A percentile compares a stretch with the other conserved stretches of the same genome.
These are phyloP conservation scores for Blastobotrys raffinosifermentans DNA, from an alignment of 1,139 yeast genomes.

Conservation along the genomic window DNA sequence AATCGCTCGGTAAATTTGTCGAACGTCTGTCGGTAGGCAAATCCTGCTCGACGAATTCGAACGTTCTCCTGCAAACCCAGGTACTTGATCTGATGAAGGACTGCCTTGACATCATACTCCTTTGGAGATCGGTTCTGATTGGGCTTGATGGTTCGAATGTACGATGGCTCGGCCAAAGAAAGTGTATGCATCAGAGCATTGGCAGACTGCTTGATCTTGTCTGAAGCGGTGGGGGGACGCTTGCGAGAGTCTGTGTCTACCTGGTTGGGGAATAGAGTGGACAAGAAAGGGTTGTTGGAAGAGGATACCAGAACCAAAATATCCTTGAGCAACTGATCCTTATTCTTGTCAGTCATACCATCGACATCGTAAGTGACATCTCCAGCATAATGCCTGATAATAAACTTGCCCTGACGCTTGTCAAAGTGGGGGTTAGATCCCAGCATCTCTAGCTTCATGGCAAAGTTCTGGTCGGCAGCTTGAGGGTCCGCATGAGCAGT, in stretches of 20 bases:
- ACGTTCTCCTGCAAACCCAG: slow-evolving; percentile 96
- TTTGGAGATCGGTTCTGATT: slow-evolving; percentile 88
- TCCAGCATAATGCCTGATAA: slow-evolving; percentile 96
- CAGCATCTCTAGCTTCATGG: slow-evolving; percentile 84
- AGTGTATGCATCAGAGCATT: slow-evolving; percentile 84
- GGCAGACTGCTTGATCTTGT: slow-evolving; percentile 88
- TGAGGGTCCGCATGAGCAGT: slow-evolving; percentile 97
- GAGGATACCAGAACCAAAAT: slow-evolving; percentile 70
- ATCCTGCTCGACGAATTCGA: slow-evolving; percentile 96
- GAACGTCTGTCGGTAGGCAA: slow-evolving; percentile 95
- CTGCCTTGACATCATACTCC: slow-evolving; percentile 86
- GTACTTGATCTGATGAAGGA: slow-evolving; percentile 91
- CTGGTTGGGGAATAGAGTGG: slow-evolving; percentile 69
- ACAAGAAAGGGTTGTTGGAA: slow-evolving; percentile 62
- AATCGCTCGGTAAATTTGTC: slow-evolving; percentile 97
- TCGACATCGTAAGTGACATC: slow-evolving; percentile 90
- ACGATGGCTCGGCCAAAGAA: slow-evolving; percentile 86
- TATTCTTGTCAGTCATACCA: slow-evolving; percentile 95
- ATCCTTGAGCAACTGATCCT: slow-evolving; percentile 89
- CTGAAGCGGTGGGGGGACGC: slow-evolving; percentile 96
- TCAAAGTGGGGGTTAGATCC: slow-evolving; percentile 83
- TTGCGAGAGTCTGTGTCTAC: slow-evolving; percentile 50
- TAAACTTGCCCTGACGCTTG: slow-evolving; percentile 78
- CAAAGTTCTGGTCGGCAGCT: slow-evolving; percentile 96
- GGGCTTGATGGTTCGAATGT: slow-evolving; percentile 96